Evolutionary conservation across 169 alveolate genomes (phyloP).

Genomic region (Pseudocohnilembus persalinus): DNA sequence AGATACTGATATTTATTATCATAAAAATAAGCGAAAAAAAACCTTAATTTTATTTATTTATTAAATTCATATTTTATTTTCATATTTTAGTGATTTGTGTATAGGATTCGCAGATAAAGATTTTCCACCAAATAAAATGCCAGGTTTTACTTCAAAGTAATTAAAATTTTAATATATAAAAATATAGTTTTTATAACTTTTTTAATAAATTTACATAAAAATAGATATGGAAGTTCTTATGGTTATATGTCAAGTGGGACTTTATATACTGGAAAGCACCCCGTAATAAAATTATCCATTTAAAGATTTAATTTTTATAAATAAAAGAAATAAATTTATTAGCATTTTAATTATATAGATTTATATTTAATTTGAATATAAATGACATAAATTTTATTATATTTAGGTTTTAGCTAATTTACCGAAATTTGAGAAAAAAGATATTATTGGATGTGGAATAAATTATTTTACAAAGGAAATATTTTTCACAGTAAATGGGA

Average conservation of each 20-base stretch:
- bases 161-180: no score
- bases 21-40: no score
- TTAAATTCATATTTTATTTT: no score
- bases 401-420: neutral
- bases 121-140: conserved; percentile 18
- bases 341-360: neutral
- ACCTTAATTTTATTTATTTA: no score
- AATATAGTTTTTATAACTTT: no score
- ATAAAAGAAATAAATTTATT: no score
- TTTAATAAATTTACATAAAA: no score
- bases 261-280: neutral
- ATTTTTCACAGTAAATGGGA: conserved; percentile 26
- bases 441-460: conserved; percentile 31
- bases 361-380: no score
- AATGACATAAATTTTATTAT: neutral
- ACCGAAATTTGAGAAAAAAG: neutral
- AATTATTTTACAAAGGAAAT: conserved; percentile 22
- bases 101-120: conserved; percentile 26
- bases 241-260: neutral
- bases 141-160: conserved; percentile 22
- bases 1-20: no score
- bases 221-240: neutral
- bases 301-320: no score
- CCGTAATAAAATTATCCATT: neutral
- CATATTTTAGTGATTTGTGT: conserved; percentile 24